Conservation (phyloP, 306 rosid species). For the Vigna unguiculata region DNA sequence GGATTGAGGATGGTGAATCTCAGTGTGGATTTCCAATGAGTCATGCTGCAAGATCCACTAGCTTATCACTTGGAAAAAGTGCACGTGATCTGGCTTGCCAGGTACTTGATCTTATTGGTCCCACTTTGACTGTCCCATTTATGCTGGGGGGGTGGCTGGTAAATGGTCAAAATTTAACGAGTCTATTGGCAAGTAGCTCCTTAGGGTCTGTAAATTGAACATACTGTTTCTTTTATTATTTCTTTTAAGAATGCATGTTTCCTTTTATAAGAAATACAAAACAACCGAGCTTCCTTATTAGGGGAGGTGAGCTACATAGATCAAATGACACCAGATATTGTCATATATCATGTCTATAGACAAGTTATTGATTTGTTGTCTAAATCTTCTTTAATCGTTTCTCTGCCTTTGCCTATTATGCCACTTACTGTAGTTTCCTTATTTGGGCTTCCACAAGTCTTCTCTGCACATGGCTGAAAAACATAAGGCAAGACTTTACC, state of each 20-base stretch:
- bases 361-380: background rate
- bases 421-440: too few species aligned
- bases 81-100: constrained; percentile 95
- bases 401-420: too few species aligned
- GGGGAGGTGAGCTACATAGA: background rate
- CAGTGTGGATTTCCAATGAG: constrained; percentile 87
- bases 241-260: background rate
- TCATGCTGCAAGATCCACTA: constrained; percentile 64
- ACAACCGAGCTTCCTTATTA: background rate
- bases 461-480: background rate
- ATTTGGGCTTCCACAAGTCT: background rate
- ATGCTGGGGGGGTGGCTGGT: background rate
- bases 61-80: constrained; percentile 78
- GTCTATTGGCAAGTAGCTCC: background rate
- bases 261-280: background rate
- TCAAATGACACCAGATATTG: background rate
- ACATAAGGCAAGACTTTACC: background rate
- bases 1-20: constrained; percentile 50
- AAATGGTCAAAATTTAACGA: background rate
- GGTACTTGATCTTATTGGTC: constrained; percentile 53
- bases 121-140: background rate
- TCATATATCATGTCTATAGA: background rate
- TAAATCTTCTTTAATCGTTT: background rate
- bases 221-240: background rate
- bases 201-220: background rate